These are phyloP conservation scores for Periconia digitata DNA, from an alignment of 2,329 filamentous ascomycete genomes.

Conservation along the genomic window DNA sequence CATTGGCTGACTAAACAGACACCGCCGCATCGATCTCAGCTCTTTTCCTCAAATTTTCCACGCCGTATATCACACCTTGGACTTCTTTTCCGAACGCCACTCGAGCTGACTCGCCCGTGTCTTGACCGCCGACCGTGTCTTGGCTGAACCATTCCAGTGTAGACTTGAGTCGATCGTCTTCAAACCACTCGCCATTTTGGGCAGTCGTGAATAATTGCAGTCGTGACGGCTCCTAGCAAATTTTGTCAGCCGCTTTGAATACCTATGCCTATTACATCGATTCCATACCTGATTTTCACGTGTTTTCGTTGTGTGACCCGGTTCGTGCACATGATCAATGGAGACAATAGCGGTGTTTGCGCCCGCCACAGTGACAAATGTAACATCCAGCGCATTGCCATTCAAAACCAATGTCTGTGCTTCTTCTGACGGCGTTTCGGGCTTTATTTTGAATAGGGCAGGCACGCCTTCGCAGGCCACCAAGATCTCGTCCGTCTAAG, in stretches of 20 bases:
- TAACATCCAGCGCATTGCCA: slow-evolving; percentile 67
- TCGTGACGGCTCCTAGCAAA: slow-evolving; percentile 16
- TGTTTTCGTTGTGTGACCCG: slow-evolving; percentile 51
- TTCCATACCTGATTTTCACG: slow-evolving; percentile 31
- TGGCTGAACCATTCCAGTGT: slow-evolving; percentile 20
- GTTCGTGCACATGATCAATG: slow-evolving; percentile 56
- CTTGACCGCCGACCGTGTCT: slow-evolving; percentile 1
- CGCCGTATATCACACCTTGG: slow-evolving; percentile 49
- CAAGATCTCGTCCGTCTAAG: slow-evolving; percentile 33
- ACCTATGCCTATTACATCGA: slow-evolving; percentile 5
- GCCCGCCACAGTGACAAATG: slow-evolving; percentile 22
- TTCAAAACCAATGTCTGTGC: slow-evolving; percentile 51
- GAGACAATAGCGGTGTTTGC: slow-evolving; percentile 48
- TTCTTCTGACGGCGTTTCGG: slow-evolving; percentile 49
- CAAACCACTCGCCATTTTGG: slow-evolving; percentile 24
- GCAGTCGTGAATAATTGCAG: slow-evolving; percentile 29
- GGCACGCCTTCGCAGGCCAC: slow-evolving; percentile 52
- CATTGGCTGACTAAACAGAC: not conserved
- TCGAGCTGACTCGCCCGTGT: slow-evolving; percentile 13
- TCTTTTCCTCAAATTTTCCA: slow-evolving; percentile 54
- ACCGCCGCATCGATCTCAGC: slow-evolving; percentile 23
- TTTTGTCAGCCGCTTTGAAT: slow-evolving; percentile 12
- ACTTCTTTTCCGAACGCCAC: slow-evolving; percentile 41
- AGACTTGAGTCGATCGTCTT: slow-evolving; percentile 16
- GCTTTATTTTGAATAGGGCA: slow-evolving; percentile 65